Conservation (phyloP, 1,284 basidiomycete genomes). For the Moniliophthora roreri region DNA sequence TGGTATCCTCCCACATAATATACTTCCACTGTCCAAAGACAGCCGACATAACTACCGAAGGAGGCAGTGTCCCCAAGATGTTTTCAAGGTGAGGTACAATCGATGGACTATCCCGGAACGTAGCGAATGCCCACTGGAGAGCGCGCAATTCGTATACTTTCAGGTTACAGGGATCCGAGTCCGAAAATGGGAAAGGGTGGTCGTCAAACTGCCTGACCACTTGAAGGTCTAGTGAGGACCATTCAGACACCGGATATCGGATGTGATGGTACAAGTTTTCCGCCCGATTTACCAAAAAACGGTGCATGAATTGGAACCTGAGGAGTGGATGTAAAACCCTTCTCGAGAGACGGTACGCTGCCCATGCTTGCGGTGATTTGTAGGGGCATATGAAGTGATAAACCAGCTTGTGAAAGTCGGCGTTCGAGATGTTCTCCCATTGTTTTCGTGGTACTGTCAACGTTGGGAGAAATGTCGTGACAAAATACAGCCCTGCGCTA, state of each 20-base stretch:
- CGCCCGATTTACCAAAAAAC: no score
- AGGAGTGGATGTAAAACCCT: background rate
- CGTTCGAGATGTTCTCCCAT: background rate
- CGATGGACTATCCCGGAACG: background rate
- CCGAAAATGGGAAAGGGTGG: background rate
- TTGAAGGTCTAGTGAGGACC: background rate
- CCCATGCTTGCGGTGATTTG: slow-evolving; percentile 1
- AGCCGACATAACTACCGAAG: background rate
- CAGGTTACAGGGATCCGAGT: no score
- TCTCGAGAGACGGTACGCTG: background rate
- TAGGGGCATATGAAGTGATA: background rate
- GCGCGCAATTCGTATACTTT: background rate
- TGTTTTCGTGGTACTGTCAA: background rate
- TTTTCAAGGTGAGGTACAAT: background rate
- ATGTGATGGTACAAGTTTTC: background rate
- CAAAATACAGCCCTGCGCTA: background rate
- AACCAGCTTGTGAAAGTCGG: background rate
- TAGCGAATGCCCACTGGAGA: background rate
- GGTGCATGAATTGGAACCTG: background rate
- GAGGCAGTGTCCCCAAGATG: background rate
- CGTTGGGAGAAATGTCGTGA: background rate
- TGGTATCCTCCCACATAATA: no score
- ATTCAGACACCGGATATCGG: background rate
- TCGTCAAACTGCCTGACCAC: background rate
- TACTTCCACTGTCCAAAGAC: background rate